Evolutionary conservation across 345 rosid species (phyloP).

Genomic region (Eucalyptus decipiens): DNA sequence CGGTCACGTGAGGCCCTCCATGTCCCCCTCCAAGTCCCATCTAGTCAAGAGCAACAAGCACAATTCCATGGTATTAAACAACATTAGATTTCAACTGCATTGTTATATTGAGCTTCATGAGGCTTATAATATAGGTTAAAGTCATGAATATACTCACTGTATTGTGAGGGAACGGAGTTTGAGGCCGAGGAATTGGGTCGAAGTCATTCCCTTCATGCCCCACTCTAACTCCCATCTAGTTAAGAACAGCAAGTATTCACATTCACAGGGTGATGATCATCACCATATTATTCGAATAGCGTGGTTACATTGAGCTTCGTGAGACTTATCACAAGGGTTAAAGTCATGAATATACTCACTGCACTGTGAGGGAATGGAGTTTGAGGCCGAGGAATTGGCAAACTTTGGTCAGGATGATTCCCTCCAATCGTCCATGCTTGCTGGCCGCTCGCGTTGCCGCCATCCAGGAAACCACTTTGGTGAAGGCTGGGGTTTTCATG

Average conservation of each 20-base stretch:
- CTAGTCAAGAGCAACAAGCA: not conserved
- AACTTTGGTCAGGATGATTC: not conserved
- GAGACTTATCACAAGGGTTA: not conserved
- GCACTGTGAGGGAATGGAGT: not conserved
- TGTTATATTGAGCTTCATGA: not conserved
- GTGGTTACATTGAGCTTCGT: not conserved
- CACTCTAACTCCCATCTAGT: not conserved
- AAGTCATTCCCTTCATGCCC: not conserved
- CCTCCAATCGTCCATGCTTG: not conserved
- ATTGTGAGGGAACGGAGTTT: not conserved
- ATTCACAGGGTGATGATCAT: not conserved
- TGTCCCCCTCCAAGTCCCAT: not conserved
- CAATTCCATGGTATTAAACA: not conserved
- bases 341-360: not conserved
- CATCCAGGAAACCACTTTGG: not conserved
- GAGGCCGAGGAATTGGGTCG: not conserved
- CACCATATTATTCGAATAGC: not conserved
- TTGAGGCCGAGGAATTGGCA: not conserved
- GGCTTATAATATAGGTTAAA: not conserved
- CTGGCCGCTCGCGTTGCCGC: not conserved
- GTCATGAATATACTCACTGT: not conserved
- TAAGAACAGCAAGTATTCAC: not conserved
- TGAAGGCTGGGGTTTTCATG: not conserved
- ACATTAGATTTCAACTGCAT: not conserved
- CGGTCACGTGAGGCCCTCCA: not conserved